Base-by-base conservation (phyloP, 495 filamentous ascomycete species). In the Podospora sp. region DNA sequence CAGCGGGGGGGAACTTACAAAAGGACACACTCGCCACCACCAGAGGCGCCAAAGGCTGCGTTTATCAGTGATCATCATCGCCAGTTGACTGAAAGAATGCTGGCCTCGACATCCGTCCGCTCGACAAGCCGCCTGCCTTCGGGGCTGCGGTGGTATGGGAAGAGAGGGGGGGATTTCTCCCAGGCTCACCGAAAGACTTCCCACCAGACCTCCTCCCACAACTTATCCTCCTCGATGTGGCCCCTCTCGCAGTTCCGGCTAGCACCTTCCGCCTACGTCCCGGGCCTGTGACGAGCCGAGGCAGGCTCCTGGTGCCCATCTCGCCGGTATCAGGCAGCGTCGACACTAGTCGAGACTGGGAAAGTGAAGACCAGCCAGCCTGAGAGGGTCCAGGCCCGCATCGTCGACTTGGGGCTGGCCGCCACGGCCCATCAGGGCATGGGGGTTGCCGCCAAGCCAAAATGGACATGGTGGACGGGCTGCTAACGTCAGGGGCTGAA, bases 51-150 rank as follows among this genome's bases (percentile, higher is more conserved):
- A 25, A 25, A 20, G 46, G 18, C 8, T 36, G 20, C 56, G 9
- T 25, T 25, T 29, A 51, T 49, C 55, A 63, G 50, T 25, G 21
- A 25, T 62, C 22, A 20, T 24, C 33, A 14, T 24, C 29, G 27
- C 29, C 18, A 12, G 12, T 18, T 35, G 20, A 40, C 27, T 18
- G 9, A 25, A 20, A 53, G 36, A 61, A 74, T 74, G 72, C 53
- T 72, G 51, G 40, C 68, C 14, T 60, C 65, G 33, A 49, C 63
- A 12, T 63, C 72, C 18, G 69, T 74, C 40, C 72, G 72, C 12
- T 71, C 72, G 25, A 74, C 72, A 14, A 74, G 72, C 66, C 68
- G 72, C 5, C 24, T 67, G 14, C 70, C 70, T 14, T 71, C 72
- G 16, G 58, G 72, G 3, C 40, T 62, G 51, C 40, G 67, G 7